Percentiles rank a stretch among this genome's conserved stretches.
Evolutionary conservation across 2,329 filamentous ascomycete genomes (phyloP).

Genomic region (Dactylellina sp.): DNA sequence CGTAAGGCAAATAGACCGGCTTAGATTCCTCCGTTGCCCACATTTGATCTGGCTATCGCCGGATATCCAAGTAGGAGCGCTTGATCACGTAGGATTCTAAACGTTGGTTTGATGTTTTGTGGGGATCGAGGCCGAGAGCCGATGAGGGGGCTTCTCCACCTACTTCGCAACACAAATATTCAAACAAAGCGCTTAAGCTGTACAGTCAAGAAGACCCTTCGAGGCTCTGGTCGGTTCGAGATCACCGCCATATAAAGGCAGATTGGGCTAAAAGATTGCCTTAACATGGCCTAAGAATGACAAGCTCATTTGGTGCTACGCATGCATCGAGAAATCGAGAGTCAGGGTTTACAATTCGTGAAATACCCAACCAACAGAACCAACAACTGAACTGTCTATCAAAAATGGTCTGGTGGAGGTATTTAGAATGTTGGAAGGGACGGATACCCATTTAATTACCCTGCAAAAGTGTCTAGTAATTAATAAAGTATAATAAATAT

Average conservation of each 20-base stretch:
- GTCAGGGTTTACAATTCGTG: background rate
- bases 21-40: constrained; percentile 19
- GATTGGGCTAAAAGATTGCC: too few species aligned
- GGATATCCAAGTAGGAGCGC: background rate
- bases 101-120: constrained; percentile 1
- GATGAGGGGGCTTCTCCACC: background rate
- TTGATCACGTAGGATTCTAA: background rate
- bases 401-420: background rate
- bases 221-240: too few species aligned
- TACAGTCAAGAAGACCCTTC: too few species aligned
- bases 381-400: background rate
- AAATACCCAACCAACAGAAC: background rate
- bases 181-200: background rate
- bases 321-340: too few species aligned
- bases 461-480: background rate
- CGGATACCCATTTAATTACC: background rate
- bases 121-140: background rate
- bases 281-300: background rate
- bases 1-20: constrained; percentile 18
- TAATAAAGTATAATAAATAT: too few species aligned
- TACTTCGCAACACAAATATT: constrained; percentile 4
- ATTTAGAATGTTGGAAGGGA: background rate
- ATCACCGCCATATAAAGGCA: too few species aligned
- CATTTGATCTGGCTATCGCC: background rate
- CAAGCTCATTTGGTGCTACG: too few species aligned